Evolutionary conservation across 768 basidiomycete genomes (phyloP), one percentile per base, ranked within the genome.

Genomic region (Russula sp.): DNA sequence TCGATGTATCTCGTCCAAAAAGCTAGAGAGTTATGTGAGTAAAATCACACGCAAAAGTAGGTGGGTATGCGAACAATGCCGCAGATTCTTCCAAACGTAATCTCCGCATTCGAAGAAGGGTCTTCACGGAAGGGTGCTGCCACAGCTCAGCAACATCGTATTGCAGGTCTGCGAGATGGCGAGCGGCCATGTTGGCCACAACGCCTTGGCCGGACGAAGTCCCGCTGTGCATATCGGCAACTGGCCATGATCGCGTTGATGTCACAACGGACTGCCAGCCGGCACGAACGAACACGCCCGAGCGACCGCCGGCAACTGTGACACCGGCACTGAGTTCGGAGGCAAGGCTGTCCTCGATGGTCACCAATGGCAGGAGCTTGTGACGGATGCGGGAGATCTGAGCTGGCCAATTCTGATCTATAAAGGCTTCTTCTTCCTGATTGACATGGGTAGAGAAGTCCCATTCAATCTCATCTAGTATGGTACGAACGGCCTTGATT

Each of bases 71-170:
- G 70, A 71, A 92, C 90, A 87, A 91, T 32, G 84, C 75, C 3
- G 86, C 87, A 11, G 86, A 88, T 70, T 93, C 90, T 61, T 91
- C 87, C 6, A 92, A 77, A 59, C 81, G 79, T 65, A 91, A 75
- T 70, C 82, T 84, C 57, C 84, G 80, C 37, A 77, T 72, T 52
- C 81, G 75, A 54, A 89, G 47, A 31, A 90, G 75, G 61, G 78
- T 74, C 68, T 78, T 80, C 37, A 91, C 84, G 1, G 79, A 78
- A n/a, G 82, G 82, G 68, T 91, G 87, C 62, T 75, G 74, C 90
- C 90, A 93, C 5, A 92, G 78, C 40, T 79, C 76, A 48, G 79
- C 78, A 53, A 91, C 80, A 62, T 86, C 80, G 53, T 79, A 75
- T 67, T 78, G 76, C 14, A 74, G 72, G 50, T 75, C 70, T n/a